A percentile compares a stretch with the other conserved stretches of the same genome.
Conservation (phyloP, 2,329 filamentous ascomycete genomes). For the Venturia carpophila region DNA sequence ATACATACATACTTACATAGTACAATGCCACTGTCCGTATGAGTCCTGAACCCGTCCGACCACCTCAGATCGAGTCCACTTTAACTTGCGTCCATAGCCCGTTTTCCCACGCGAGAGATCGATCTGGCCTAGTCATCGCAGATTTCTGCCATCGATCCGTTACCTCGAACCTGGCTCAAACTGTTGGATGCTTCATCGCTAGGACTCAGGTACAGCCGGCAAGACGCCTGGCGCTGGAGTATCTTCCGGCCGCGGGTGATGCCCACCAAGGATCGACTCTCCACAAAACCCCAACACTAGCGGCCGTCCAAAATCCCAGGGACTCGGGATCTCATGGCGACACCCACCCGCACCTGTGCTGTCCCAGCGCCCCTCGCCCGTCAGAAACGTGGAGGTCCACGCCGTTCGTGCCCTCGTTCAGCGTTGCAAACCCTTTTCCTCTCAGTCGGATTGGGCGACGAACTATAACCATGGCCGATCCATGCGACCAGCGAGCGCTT, state of each 20-base stretch:
- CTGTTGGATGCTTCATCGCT: not conserved
- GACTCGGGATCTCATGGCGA: not conserved
- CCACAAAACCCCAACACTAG: not conserved
- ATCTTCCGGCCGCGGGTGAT: not conserved
- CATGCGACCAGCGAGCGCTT: not conserved
- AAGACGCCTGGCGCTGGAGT: not conserved
- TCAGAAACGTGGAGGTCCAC: not conserved
- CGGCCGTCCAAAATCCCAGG: not conserved
- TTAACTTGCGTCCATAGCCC: not conserved
- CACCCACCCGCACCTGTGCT: not conserved
- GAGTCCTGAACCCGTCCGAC: not conserved
- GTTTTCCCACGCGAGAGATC: too few relatives aligned
- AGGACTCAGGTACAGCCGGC: too few relatives aligned
- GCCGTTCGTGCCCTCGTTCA: not conserved
- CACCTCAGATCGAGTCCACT: not conserved
- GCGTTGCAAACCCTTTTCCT: not conserved
- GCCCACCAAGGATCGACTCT: constrained; percentile 1
- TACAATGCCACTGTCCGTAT: not conserved
- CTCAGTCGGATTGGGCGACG: too few relatives aligned
- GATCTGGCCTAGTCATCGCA: constrained; percentile 5
- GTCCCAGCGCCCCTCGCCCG: not conserved
- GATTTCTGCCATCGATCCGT: not conserved
- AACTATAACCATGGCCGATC: not conserved
- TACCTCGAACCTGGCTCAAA: not conserved
- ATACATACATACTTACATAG: too few relatives aligned